phyloP scores from a whole-genome alignment of 352 stramenopile genomes.

The Phytophthora citricola region DNA sequence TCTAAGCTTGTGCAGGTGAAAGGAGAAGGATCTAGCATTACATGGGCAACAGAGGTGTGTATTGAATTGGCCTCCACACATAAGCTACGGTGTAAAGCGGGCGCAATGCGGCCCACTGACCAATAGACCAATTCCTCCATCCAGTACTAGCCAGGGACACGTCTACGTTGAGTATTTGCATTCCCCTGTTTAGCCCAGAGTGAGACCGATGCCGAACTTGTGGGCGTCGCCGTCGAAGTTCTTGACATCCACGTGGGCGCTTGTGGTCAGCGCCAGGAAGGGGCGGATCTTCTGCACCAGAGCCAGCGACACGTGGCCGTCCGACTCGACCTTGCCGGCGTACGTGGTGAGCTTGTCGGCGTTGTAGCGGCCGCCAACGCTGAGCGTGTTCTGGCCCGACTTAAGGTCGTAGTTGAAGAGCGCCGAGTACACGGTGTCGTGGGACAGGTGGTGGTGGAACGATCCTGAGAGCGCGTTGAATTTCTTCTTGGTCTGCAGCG shows the following conservation, averaged over 20 bases:
- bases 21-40: background rate
- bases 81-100: slow-evolving; percentile 23
- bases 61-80: slow-evolving; percentile 32
- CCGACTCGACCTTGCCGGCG: slow-evolving; percentile 87
- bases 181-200: slow-evolving; percentile 69
- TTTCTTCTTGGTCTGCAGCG: slow-evolving; percentile 89
- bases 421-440: slow-evolving; percentile 86
- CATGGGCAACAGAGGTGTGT: slow-evolving; percentile 35
- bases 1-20: background rate
- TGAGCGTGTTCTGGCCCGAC: slow-evolving; percentile 83
- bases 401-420: slow-evolving; percentile 92
- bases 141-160: slow-evolving; percentile 28
- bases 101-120: background rate
- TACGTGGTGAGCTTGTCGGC: slow-evolving; percentile 86
- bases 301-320: slow-evolving; percentile 87
- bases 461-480: slow-evolving; percentile 82
- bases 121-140: slow-evolving; percentile 21
- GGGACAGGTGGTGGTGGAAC: slow-evolving; percentile 86
- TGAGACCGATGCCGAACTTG: slow-evolving; percentile 92
- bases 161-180: slow-evolving; percentile 22
- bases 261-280: slow-evolving; percentile 85
- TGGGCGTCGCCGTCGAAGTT: slow-evolving; percentile 92
- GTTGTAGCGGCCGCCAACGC: slow-evolving; percentile 83
- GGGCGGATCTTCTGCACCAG: slow-evolving; percentile 88
- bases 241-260: slow-evolving; percentile 90